phyloP scores from a whole-genome alignment of 2,329 filamentous ascomycete species.

The Neoascochyta sp. region DNA sequence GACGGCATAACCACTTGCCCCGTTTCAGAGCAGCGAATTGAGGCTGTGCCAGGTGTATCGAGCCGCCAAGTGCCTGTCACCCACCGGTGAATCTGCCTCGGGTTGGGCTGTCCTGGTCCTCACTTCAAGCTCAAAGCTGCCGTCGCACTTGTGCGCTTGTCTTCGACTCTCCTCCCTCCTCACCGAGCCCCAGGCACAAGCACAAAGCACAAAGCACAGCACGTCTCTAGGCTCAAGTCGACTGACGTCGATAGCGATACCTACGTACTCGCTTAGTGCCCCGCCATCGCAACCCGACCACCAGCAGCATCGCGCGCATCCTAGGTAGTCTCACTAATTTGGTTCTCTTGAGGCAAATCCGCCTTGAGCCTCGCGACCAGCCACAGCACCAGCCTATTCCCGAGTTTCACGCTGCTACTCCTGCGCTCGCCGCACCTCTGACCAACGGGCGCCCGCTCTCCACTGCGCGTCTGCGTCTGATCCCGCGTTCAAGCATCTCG shows the following conservation, averaged over 20 bases:
- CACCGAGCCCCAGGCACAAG: too few relatives aligned
- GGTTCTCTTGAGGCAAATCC: constrained; percentile 26
- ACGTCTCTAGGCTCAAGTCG: too few relatives aligned
- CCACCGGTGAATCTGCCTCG: constrained; percentile 36
- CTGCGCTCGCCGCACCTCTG: constrained; percentile 22
- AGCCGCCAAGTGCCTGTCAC: constrained; percentile 29
- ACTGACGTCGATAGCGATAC: too few relatives aligned
- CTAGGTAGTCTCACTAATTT: too few relatives aligned
- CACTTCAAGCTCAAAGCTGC: constrained; percentile 26
- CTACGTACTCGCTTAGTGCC: too few relatives aligned
- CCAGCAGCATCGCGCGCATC: too few relatives aligned
- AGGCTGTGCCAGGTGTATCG: constrained; percentile 35
- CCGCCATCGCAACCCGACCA: too few relatives aligned
- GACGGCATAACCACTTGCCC: constrained; percentile 10
- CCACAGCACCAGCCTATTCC: constrained; percentile 16
- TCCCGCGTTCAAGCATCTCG: constrained; percentile 19
- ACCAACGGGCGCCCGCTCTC: constrained; percentile 12
- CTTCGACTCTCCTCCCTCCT: constrained; percentile 15
- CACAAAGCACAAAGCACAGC: too few relatives aligned
- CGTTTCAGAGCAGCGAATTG: constrained; percentile 13
- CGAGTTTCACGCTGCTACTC: constrained; percentile 19
- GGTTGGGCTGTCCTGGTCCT: constrained; percentile 19
- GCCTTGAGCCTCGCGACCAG: constrained; percentile 31
- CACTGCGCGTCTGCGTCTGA: too few relatives aligned
- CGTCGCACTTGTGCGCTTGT: constrained; percentile 32